Evolutionary conservation across 2,329 filamentous ascomycete genomes (phyloP), one percentile per base, ranked within the genome.

Genomic region (Botryotinia globosa): DNA sequence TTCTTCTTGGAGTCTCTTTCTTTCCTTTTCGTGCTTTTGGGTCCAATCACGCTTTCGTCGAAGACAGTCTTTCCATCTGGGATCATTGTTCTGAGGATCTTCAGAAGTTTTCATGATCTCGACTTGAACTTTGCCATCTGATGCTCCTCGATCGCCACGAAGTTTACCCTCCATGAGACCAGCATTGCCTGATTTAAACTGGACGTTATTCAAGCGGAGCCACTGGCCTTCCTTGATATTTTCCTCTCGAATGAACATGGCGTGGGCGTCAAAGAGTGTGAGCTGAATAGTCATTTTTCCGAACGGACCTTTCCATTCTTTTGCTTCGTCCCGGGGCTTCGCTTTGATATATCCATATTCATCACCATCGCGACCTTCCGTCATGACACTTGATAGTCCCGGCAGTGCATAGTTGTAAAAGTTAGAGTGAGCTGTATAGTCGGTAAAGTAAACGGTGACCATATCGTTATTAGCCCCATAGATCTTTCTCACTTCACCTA

Each of bases 211-310:
- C 9, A 98, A 81, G 6, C 82, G 82, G 3, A 97, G 82, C 85
- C 91, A 90, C 37, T 89, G 83, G 5, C 88, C 87, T n/a, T 83
- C 80, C 3, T 84, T 82, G 39, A 96, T 82, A 10, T 88, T 80
- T 0, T 85, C 78, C 25, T 84, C 85, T 54, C 51, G 51, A n/a
- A 91, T 86, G 75, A 83, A 88, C 1, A 80, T 77, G 1, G 89
- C 88, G 80, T 97, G 92, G 0, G 88, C 87, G 22, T 91, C 89
- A 80, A 85, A 97, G 42, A 92, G 85, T 42, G 89, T 91, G 37
- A 98, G 82, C 77, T 91, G 89, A 69, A 98, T 84, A 1, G 90
- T 91, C 78, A 87, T 84, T 78, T 90, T 89, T 3, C 94, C 94
- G 76, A 84, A 91, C 0, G 94, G 94, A 0, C 94, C 94, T 2